Conservation (phyloP, 257 asterid genomes). For the Ehretia macrophylla region DNA sequence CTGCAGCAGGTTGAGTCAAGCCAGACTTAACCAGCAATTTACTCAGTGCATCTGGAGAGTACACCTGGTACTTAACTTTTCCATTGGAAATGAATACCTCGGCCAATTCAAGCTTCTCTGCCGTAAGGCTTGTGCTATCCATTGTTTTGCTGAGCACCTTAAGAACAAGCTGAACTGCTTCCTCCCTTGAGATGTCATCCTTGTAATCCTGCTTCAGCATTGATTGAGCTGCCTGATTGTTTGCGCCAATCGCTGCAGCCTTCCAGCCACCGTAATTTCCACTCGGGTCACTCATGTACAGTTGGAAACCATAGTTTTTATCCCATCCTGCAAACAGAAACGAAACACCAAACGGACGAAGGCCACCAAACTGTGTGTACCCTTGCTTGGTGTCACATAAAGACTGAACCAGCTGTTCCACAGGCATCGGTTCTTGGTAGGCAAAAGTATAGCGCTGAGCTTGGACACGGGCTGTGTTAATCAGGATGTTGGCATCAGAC, state of each 20-base stretch:
- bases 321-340: slow-evolving; percentile 22
- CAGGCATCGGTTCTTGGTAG: slow-evolving; percentile 21
- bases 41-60: slow-evolving; percentile 11
- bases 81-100: slow-evolving; percentile 15
- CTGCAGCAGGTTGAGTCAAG: slow-evolving; percentile 14
- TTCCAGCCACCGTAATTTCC: slow-evolving; percentile 21
- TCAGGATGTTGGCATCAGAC: slow-evolving; percentile 23
- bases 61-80: slow-evolving; percentile 12
- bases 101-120: slow-evolving; percentile 21
- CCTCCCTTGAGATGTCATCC: slow-evolving; percentile 19
- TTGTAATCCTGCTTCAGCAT: slow-evolving; percentile 20
- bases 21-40: slow-evolving; percentile 9
- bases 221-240: slow-evolving; percentile 19
- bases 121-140: slow-evolving; percentile 21
- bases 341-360: slow-evolving; percentile 23
- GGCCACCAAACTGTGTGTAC: slow-evolving; percentile 24
- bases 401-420: slow-evolving; percentile 21
- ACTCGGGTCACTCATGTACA: slow-evolving; percentile 21
- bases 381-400: slow-evolving; percentile 22
- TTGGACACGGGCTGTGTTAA: slow-evolving; percentile 20
- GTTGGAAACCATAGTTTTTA: slow-evolving; percentile 18
- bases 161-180: slow-evolving; percentile 17
- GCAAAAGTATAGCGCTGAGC: slow-evolving; percentile 17
- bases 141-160: slow-evolving; percentile 20
- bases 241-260: slow-evolving; percentile 22